Evolutionary conservation across 163 green algal species (phyloP).

Genomic region (Scenedesmus sp.): DNA sequence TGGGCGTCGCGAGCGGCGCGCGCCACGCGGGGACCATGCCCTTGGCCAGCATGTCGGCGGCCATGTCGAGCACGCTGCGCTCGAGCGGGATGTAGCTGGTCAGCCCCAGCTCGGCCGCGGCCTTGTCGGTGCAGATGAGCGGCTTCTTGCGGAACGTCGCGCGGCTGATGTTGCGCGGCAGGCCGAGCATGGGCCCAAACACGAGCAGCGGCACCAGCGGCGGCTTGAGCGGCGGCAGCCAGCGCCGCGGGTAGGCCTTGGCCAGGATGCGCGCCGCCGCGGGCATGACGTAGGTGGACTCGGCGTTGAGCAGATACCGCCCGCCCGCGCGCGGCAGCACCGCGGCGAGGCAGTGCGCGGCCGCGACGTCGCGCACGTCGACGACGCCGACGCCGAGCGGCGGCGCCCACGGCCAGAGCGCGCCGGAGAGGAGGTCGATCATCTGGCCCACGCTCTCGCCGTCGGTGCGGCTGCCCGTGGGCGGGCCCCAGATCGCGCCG

Average conservation of each 20-base stretch:
- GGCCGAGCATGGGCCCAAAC: conserved; percentile 44
- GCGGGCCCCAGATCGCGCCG: conserved; percentile 53
- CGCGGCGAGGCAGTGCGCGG: conserved; percentile 57
- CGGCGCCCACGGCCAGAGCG: conserved; percentile 40
- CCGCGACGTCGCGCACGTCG: conserved; percentile 66
- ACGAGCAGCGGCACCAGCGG: conserved; percentile 14
- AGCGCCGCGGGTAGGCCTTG: conserved; percentile 35
- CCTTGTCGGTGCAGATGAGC: conserved; percentile 16
- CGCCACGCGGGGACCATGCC: conserved; percentile 38
- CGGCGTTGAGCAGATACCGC: conserved; percentile 49
- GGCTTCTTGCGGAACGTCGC: conserved; percentile 45
- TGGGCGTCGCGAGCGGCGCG: conserved; percentile 9
- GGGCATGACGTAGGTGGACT: conserved; percentile 30
- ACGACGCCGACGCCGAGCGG: conserved; percentile 50
- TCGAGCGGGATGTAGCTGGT: conserved; percentile 36
- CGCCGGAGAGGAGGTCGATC: conserved; percentile 37
- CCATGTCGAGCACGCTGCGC: conserved; percentile 45
- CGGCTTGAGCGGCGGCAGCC: conserved; percentile 39
- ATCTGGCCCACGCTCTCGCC: conserved; percentile 55
- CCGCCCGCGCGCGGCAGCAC: conserved; percentile 50
- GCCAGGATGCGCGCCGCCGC: conserved; percentile 29
- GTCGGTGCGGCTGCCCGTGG: conserved; percentile 38
- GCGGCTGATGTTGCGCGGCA: conserved; percentile 14
- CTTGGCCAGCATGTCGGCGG: conserved; percentile 28
- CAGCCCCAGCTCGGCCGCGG: conserved; percentile 35